Percentiles rank a stretch among this genome's conserved stretches.
phyloP scores from a whole-genome alignment of 2,329 filamentous ascomycete species.

The Thermomyces lanuginosus region DNA sequence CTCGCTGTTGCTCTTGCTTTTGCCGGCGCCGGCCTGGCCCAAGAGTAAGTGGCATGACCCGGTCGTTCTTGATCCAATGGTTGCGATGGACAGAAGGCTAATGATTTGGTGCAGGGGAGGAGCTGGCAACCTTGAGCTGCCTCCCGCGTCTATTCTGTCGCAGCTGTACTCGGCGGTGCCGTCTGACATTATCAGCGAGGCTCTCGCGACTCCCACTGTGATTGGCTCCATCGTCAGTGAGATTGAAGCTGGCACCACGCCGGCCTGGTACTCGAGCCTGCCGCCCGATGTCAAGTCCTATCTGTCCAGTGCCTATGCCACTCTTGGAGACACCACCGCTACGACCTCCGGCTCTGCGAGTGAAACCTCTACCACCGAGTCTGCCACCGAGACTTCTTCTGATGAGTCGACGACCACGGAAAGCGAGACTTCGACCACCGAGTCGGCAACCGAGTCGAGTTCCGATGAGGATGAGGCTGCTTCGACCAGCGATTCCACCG shows the following conservation, averaged over 20 bases:
- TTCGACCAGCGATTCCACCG: constrained; percentile 6
- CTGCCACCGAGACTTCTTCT: constrained; percentile 3
- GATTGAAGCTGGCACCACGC: constrained; percentile 1
- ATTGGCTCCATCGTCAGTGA: constrained; percentile 2
- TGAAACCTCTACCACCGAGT: neutral
- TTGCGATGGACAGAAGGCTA: neutral
- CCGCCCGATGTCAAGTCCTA: constrained; percentile 4
- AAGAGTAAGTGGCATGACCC: neutral
- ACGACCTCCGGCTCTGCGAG: neutral
- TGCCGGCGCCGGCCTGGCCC: constrained; percentile 1
- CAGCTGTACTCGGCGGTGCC: constrained; percentile 6
- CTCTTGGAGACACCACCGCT: neutral
- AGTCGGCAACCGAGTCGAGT: constrained; percentile 3
- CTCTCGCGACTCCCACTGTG: constrained; percentile 1
- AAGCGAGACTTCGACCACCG: constrained; percentile 3
- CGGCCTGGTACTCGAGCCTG: constrained; percentile 4
- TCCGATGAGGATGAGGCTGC: constrained; percentile 1
- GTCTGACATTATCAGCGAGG: constrained; percentile 1
- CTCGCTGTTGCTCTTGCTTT: constrained; percentile 2
- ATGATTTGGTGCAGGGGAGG: neutral
- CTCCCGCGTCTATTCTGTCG: constrained; percentile 5
- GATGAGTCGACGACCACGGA: constrained; percentile 2
- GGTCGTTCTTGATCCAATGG: neutral
- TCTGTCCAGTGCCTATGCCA: constrained; percentile 2
- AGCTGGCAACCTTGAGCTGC: neutral